Evolutionary conservation across 177 flowering plant species (phyloP).

Genomic region (Vitis hybrid): DNA sequence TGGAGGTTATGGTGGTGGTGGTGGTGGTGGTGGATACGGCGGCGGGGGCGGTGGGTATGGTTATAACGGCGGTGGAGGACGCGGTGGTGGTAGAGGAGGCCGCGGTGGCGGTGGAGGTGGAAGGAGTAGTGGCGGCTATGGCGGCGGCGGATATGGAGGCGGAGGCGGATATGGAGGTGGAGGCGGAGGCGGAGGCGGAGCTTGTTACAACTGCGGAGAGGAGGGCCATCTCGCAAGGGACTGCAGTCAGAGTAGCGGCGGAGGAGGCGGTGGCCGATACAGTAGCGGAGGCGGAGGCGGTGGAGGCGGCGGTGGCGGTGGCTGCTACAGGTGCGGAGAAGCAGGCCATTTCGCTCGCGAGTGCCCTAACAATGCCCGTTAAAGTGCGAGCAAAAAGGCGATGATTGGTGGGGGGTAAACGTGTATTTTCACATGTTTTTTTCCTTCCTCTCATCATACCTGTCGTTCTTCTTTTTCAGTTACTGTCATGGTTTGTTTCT

Average conservation of each 20-base stretch:
- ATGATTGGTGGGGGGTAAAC: not conserved
- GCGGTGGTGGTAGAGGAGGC: conserved; percentile 20
- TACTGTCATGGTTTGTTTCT: not conserved
- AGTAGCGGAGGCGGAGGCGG: too few species aligned
- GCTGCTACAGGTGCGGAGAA: conserved; percentile 39
- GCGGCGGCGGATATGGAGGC: conserved; percentile 19
- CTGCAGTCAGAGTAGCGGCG: conserved; percentile 3
- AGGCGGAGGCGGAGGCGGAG: conserved; percentile 12
- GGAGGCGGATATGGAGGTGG: conserved; percentile 21
- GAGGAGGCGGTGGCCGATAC: conserved; percentile 29
- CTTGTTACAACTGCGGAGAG: not conserved
- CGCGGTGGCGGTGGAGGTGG: conserved; percentile 44
- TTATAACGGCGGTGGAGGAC: conserved; percentile 23
- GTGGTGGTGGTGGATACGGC: conserved; percentile 14
- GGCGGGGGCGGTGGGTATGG: conserved; percentile 23
- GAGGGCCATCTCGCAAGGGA: too few species aligned
- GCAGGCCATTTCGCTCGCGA: conserved; percentile 36
- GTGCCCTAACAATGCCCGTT: conserved; percentile 29
- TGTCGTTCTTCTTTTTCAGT: too few species aligned
- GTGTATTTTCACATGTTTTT: not conserved
- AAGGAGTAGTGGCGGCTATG: conserved; percentile 34
- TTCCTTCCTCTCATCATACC: not conserved
- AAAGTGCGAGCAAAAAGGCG: not conserved
- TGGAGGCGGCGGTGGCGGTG: conserved; percentile 34
- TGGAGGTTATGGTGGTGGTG: conserved; percentile 20